Evolutionary conservation across 495 filamentous ascomycete species (phyloP), one percentile per base, ranked within the genome.

Genomic region (Patellaria atrata): DNA sequence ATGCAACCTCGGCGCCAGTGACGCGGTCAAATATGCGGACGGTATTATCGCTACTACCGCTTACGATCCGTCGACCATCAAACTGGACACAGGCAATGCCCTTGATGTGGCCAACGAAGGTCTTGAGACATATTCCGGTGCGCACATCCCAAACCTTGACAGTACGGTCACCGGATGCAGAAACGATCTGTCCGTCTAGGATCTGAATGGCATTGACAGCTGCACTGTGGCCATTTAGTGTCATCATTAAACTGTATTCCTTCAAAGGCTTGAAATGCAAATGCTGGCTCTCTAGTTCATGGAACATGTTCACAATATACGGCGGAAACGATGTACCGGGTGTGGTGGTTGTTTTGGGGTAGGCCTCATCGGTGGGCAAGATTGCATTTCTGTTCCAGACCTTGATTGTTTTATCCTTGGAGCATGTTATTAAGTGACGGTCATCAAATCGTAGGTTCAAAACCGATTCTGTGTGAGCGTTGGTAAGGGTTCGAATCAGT

Each of bases 61-160:
- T 91, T 28, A 99, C 82, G 34, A 99, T 92, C 3, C 87, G 73
- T n/a, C 79, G 75, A n/a, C 82, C 85, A 55, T 99, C 89, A 47
- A 82, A 94, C 56, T 96, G 86, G 13, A 99, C 82, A 56, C 89
- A 99, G 11, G 89, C 89, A 50, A 99, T 96, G 12, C 89, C 89
- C 55, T 96, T 99, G 37, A 70, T 69, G 50, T 99, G 89, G 3
- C 89, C 91, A 28, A 80, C 56, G 23, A 91, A 69, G 6, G 80
- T 89, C 44, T 76, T 73, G 12, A 67, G 61, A 51, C 81, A 87
- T 10, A 63, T 57, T 32, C 85, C 82, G 1, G 71, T 80, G 12
- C 73, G 74, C 56, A 94, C 75, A 51, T 89, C 80, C 91, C 91
- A 99, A 11, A 94, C 66, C 48, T 91, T 92, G 49, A 96, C 78